Conservation (phyloP, 2,329 filamentous ascomycete genomes). For the Coniochaeta sp. region DNA sequence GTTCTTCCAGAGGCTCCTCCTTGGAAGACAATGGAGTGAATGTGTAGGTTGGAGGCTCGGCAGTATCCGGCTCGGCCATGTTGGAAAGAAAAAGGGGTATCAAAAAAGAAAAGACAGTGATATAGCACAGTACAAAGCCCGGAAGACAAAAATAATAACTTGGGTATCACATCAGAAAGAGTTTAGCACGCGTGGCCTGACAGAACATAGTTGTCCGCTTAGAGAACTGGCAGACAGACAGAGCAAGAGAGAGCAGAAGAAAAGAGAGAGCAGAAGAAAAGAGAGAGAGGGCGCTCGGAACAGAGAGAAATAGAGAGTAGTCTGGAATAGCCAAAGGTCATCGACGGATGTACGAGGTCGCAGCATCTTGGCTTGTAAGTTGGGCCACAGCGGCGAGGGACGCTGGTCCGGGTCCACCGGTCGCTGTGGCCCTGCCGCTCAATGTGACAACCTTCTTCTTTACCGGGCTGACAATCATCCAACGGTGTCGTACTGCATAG, state of each 20-base stretch:
- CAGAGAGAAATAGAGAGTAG: too few relatives aligned
- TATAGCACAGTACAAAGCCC: neutral
- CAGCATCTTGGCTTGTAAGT: neutral
- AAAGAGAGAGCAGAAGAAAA: neutral
- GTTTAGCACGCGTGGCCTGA: neutral
- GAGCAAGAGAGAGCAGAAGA: neutral
- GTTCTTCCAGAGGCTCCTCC: constrained; percentile 12
- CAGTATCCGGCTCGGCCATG: neutral
- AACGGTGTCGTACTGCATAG: neutral
- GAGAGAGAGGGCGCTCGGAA: too few relatives aligned
- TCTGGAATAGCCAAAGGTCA: neutral
- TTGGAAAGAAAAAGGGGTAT: neutral
- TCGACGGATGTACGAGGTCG: neutral
- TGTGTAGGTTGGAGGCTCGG: neutral
- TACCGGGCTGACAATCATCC: neutral
- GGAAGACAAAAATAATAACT: neutral
- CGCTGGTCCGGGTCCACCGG: neutral
- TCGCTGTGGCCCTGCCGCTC: neutral
- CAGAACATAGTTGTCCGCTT: neutral
- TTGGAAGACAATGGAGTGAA: neutral
- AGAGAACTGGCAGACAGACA: too few relatives aligned
- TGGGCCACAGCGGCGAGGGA: neutral
- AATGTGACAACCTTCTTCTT: neutral
- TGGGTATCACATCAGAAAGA: neutral
- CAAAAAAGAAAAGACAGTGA: too few relatives aligned